These are phyloP conservation scores for Fusarium papillatum DNA, from an alignment of 2,329 filamentous ascomycete genomes.

Conservation along the genomic window DNA sequence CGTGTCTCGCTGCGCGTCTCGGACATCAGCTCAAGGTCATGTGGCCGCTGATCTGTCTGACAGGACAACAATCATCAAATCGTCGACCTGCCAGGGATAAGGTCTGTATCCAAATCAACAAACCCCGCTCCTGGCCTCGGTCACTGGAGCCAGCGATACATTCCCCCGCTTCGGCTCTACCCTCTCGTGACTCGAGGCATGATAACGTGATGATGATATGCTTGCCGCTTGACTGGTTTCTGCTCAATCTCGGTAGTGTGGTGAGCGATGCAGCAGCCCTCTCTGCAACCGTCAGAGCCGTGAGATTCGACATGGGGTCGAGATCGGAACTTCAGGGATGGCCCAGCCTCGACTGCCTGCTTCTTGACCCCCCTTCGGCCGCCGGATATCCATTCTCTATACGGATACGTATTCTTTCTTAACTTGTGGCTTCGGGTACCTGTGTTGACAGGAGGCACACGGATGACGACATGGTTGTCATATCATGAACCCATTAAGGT, in stretches of 20 bases:
- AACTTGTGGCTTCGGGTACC: constrained; percentile 28
- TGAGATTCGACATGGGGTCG: constrained; percentile 34
- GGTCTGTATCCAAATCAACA: constrained; percentile 11
- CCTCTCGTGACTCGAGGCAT: constrained; percentile 31
- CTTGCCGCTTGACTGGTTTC: constrained; percentile 12
- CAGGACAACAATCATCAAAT: constrained; percentile 16
- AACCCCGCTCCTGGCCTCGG: constrained; percentile 18
- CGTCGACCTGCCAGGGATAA: constrained; percentile 15
- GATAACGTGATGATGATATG: constrained; percentile 23
- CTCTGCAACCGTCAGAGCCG: constrained; percentile 9
- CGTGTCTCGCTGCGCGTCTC: constrained; percentile 22
- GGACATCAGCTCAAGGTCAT: constrained; percentile 37
- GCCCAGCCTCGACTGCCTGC: constrained; percentile 3
- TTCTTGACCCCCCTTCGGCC: background rate
- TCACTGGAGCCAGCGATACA: constrained; percentile 31
- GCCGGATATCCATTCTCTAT: constrained; percentile 3
- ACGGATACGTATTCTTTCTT: background rate
- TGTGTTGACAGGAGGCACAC: constrained; percentile 20
- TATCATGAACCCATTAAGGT: background rate
- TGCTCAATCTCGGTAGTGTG: constrained; percentile 27
- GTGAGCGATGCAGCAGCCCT: constrained; percentile 7
- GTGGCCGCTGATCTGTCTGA: constrained; percentile 37
- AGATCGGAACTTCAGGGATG: constrained; percentile 32
- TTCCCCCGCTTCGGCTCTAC: constrained; percentile 26
- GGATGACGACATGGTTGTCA: constrained; percentile 21